Conservation (phyloP, 164 flowering plant genomes). For the Macadamia tetraphylla region DNA sequence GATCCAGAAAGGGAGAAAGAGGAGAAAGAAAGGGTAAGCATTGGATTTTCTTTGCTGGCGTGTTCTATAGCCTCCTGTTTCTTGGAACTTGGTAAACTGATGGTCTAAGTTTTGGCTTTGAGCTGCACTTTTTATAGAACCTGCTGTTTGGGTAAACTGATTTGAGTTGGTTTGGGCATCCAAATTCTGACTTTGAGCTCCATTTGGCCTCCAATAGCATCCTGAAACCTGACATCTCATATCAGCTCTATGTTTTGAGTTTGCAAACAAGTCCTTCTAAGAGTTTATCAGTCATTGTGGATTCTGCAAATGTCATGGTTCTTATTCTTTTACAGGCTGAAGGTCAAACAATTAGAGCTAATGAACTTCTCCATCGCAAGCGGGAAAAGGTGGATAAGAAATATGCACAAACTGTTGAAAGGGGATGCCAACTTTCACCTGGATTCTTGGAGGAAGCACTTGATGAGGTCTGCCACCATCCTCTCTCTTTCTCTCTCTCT, state of each 20-base stretch:
- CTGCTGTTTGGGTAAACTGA: too few relatives aligned
- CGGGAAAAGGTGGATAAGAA: constrained; percentile 78
- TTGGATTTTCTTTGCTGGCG: neutral
- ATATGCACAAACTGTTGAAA: constrained; percentile 58
- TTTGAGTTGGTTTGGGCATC: too few relatives aligned
- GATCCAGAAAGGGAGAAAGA: constrained; percentile 99
- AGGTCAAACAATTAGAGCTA: constrained; percentile 84
- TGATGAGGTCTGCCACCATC: constrained; percentile 59
- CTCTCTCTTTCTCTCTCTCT: neutral
- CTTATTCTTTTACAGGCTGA: constrained; percentile 51
- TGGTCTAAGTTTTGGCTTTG: neutral
- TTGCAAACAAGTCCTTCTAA: neutral
- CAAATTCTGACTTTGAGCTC: too few relatives aligned
- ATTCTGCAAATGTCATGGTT: neutral
- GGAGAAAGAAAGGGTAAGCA: constrained; percentile 81
- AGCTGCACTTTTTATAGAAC: too few relatives aligned
- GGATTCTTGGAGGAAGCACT: constrained; percentile 94
- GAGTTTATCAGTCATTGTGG: neutral
- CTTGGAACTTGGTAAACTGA: neutral
- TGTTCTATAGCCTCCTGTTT: neutral
- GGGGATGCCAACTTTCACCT: constrained; percentile 92
- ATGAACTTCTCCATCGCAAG: constrained; percentile 69
- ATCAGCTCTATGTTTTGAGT: too few relatives aligned
- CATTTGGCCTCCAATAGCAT: too few relatives aligned
- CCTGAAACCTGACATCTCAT: neutral